Conservation (phyloP, 2,329 filamentous ascomycete genomes). For the Sporothrix luriei region DNA sequence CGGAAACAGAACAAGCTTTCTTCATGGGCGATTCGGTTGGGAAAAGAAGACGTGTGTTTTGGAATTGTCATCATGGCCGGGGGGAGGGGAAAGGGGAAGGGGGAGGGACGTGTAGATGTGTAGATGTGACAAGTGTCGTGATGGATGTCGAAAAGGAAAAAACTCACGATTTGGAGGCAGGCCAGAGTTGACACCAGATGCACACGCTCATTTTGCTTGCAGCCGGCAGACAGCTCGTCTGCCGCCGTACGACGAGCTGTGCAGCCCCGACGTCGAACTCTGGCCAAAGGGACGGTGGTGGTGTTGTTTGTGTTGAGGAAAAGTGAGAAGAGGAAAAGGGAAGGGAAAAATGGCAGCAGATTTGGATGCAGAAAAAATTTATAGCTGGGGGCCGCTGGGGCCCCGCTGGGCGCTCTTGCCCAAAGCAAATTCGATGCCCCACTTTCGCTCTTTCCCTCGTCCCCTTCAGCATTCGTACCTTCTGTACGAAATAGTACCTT, state of each 20-base stretch:
- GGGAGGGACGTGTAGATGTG: background rate
- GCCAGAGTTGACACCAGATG: slow-evolving; percentile 2
- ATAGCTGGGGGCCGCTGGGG: too few relatives aligned
- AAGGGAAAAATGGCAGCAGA: background rate
- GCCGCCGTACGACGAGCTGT: background rate
- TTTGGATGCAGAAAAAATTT: slow-evolving; percentile 30
- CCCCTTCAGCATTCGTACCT: background rate
- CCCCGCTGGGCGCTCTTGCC: background rate
- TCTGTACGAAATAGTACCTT: background rate
- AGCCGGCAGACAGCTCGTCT: slow-evolving; percentile 5
- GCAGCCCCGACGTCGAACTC: background rate
- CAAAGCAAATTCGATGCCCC: slow-evolving; percentile 23
- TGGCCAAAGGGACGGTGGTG: background rate
- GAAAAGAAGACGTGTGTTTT: slow-evolving; percentile 77
- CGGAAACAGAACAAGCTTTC: slow-evolving; percentile 70
- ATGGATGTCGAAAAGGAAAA: background rate
- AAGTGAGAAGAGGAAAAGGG: background rate
- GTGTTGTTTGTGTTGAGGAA: background rate
- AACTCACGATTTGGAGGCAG: slow-evolving; percentile 27
- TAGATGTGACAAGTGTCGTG: background rate
- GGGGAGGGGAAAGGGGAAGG: slow-evolving; percentile 30
- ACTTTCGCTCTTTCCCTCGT: background rate
- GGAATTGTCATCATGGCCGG: slow-evolving; percentile 72
- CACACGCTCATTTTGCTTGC: background rate
- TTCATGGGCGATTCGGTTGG: slow-evolving; percentile 86